Base-by-base conservation (phyloP, 176 grass and related monocot genomes). In the Lolium perenne region DNA sequence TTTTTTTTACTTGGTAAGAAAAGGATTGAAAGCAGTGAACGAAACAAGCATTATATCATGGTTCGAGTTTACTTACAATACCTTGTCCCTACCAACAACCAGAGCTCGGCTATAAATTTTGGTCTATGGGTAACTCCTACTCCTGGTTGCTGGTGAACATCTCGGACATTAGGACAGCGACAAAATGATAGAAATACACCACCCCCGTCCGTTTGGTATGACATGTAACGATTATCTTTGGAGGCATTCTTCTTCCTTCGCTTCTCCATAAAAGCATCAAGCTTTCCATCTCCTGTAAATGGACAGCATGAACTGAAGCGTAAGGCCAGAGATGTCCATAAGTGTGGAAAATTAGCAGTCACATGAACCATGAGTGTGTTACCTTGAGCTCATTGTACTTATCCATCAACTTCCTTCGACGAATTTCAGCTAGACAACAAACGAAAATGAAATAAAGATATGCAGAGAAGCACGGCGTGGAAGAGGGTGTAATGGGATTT, bases 301-400 rank as follows among this genome's bases (percentile, higher is more conserved):
- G 3, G 40, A 76, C 5, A 61, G n/a, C 14, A 64, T 0, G 55
- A 70, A 47, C 13, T 18, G 6, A 85, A 71, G 4, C 1, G 11
- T 29, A 12, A 63, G 83, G 32, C 15, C 9, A 16, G 12, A 73
- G 47, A 80, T 43, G 49, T 5, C 15, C 47, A 11, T 21, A 64
- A 8, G 51, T 50, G 60, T 1, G 1, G 21, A 32, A 46, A 43
- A 43, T 43, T 23, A 74, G 14, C 29, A 32, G 38, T 14, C 3
- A 68, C 2, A 46, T 61, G 11, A 84, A 82, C 63, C 51, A 29
- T 40, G 43, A 20, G 46, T 9, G 47, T 17, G 46, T 84, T 89
- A 98, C 97, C 92, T 98, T 98, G 46, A 98, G 88, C 76, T 96
- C 94, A 56, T 94, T 91, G 81, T 92, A 98, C 85, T 98, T 98